Base-by-base conservation (phyloP, 2,329 filamentous ascomycete genomes). In the Nigrospora osmanthi region DNA sequence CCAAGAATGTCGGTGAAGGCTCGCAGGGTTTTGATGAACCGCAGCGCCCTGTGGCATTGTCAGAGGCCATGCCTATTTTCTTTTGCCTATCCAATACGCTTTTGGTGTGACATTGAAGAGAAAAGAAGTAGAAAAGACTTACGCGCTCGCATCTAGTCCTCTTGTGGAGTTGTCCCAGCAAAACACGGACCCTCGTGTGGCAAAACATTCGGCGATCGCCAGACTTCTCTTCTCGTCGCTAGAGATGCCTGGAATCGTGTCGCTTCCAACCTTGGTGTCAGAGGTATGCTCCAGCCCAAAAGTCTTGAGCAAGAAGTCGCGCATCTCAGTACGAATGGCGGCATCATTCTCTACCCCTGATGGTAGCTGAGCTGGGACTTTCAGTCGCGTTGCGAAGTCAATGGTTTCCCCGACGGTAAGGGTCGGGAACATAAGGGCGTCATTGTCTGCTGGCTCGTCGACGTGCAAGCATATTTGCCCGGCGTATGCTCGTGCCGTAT, bases 321-420 rank as follows among this genome's bases (percentile, higher is more conserved):
- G 55, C 81, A 71, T 14, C 84, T 71, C 36, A 78, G 72, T 49
- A 83, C 44, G 44, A 13, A 43, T 19, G 3, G 32, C 44, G 17
- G 42, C 44, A 2, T 17, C 23, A 3, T 2, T n/a, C 14, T 13
- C 14, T 6, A 38, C 36, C 15, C 36, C 36, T 14, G 12, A 3
- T 13, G 36, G 45, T 4, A 38, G 40, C 14, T 47, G 35, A 19
- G 32, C 34, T 17, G 45, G 45, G 13, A 47, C 19, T 37, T 47
- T 47, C 17, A 47, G 41, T 14, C 38, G 23, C 10, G 45, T 47
- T 11, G 87, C 87, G 58, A 90, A 90, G 42, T 80, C 73, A 1
- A 91, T 69, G 0, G 86, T 91, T 51, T 88, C 75, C 1, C 83
- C 80, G 12, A 90, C 85, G 0, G 82, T 87, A 16, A 93, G 67